Base-by-base conservation (phyloP, 208 protist genomes). In the Trichomonas tenax region DNA sequence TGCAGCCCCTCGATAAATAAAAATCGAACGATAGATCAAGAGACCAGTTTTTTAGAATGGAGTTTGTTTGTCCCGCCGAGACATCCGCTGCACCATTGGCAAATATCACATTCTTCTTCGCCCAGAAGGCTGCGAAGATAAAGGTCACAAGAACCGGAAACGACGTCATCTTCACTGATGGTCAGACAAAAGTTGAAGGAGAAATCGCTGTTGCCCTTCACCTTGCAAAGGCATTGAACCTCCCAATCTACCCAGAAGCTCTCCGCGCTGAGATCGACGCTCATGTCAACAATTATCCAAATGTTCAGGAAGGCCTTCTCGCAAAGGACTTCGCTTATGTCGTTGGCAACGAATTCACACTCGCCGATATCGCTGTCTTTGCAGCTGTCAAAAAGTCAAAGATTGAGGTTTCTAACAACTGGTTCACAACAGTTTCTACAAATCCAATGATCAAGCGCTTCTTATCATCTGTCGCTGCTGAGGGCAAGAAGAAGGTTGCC, bases 161-260 rank as follows among this genome's bases (percentile, higher is more conserved):
- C 11, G 15, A 15, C 49, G 49, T 58, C 49, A 15, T 58, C 15
- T 58, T 58, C 8, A 58, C 49, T 15, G 49, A 58, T 58, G 41
- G 41, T 48, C 0, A 21, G 2, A n/a, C 45, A 0, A 9, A 3
- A 45, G 21, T 48, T 8, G 41, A 23, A 23, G 82, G 82, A 34
- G 82, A 90, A 34, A 14, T 21, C 9, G 41, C 36, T 48, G 23
- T 90, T n/a, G 82, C 82, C 1, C 41, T 48, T 34, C 41, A 90
- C n/a, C 41, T 90, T 34, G 34, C n/a, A 11, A 23, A 21, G 23
- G 23, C 82, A 90, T 31, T 90, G 0, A 90, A 90, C 41, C 41
- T 90, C 17, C 40, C 36, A 90, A 90, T 90, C 34, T 90, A 90
- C 41, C 82, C 82, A 90, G 82, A 90, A 90, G 40, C 82, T 34